Evolutionary conservation across 1,284 basidiomycete species (phyloP), one percentile per base, ranked within the genome.

Genomic region (Cryptococcus jaspeensis): DNA sequence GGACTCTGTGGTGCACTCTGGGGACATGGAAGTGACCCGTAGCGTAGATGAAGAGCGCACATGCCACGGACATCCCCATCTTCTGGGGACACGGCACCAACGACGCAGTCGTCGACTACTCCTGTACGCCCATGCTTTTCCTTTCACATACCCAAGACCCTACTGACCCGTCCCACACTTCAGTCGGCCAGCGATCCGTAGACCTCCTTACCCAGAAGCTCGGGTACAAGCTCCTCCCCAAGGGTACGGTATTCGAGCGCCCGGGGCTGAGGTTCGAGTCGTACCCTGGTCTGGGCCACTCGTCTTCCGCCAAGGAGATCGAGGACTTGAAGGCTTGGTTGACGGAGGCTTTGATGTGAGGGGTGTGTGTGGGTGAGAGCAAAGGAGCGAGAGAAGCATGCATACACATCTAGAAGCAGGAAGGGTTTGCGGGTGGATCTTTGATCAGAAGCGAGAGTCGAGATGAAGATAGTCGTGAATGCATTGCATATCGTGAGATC

Each of bases 31-130:
- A 8, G 15, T 48, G 41, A 23, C 36, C 28, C 11, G 5, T 44
- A n/a, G 7, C 16, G 15, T 41, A 71, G 62, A 55, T 71, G 54
- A 52, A 64, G 6, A 60, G 59, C 16, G 50, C 66, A 1, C 47
- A 64, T 35, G 73, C 74, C 20, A 79, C 80, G 54, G 81, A 82
- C 13, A 79, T 84, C n/a, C 87, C 90, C 1, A 81, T 93, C 38
- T 94, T 94, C 79, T 90, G 89, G 86, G 93, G 89, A 6, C 90
- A 92, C 62, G 92, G 92, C 8, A 83, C 79, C n/a, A 78, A 76
- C 35, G 92, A 96, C 73, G 84, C 84, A 9, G 81, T 94, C 13
- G 86, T 94, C 53, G 81, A 80, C 53, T 82, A 81, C 62, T 60
- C 73, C 44, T 78, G 74, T 77, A 47, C 13, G 42, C 12, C 12